phyloP scores from a whole-genome alignment of 306 rosid genomes.

The Lagenaria siceraria region DNA sequence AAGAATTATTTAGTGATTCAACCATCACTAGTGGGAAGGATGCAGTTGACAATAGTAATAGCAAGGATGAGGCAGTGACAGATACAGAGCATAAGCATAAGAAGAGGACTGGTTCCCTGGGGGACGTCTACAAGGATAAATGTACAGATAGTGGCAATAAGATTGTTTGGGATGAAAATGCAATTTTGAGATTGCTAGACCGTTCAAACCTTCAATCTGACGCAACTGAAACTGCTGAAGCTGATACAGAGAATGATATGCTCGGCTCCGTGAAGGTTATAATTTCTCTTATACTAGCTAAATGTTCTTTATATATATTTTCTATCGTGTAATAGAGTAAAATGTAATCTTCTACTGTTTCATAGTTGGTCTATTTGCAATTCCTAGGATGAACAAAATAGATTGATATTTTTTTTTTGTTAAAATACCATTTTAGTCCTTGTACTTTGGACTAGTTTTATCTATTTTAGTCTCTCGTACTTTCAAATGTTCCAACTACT shows the following conservation, averaged over 20 bases:
- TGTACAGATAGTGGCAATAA: constrained; percentile 75
- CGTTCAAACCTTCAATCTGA: constrained; percentile 80
- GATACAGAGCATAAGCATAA: constrained; percentile 77
- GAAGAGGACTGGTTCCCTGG: constrained; percentile 88
- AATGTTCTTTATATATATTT: constrained; percentile 4
- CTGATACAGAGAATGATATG: constrained; percentile 86
- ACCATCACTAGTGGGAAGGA: constrained; percentile 48
- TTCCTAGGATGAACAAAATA: neutral
- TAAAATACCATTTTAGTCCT: neutral
- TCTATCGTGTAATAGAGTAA: too few relatives aligned
- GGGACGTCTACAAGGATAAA: constrained; percentile 87
- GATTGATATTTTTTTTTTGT: neutral
- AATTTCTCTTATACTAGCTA: constrained; percentile 11
- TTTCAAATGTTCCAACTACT: too few relatives aligned
- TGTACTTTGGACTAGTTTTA: neutral
- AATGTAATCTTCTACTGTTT: neutral
- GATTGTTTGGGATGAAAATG: constrained; percentile 92
- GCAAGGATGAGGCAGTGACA: constrained; percentile 58
- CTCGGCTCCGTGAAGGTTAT: constrained; percentile 94
- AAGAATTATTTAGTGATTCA: constrained; percentile 79
- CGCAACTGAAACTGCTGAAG: constrained; percentile 69
- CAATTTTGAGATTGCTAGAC: constrained; percentile 87
- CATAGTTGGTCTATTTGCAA: neutral
- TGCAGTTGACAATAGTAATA: constrained; percentile 43
- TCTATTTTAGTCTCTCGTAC: neutral